A percentile compares a stretch with the other conserved stretches of the same genome.
These are phyloP conservation scores for Plasmodium coatneyi DNA, from an alignment of 169 alveolate genomes.

Conservation along the genomic window DNA sequence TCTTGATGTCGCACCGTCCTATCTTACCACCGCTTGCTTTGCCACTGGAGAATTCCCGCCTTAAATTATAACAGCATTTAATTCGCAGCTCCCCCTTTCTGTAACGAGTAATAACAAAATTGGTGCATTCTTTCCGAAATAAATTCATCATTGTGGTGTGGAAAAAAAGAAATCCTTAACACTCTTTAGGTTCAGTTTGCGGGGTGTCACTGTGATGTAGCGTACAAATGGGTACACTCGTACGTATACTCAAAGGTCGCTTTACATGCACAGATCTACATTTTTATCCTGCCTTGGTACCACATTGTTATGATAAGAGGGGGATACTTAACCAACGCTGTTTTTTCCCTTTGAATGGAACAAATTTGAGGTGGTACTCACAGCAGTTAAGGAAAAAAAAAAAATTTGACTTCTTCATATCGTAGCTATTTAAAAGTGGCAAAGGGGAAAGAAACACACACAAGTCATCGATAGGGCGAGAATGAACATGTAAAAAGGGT, in stretches of 20 bases:
- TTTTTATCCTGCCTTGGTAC: not conserved
- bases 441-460: not conserved
- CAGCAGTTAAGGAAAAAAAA: not conserved
- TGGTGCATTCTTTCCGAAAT: not conserved
- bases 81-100: not conserved
- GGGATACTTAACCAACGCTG: not conserved
- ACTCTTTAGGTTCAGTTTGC: not conserved
- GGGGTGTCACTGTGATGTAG: not conserved
- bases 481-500: not conserved
- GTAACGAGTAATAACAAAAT: not conserved
- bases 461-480: not conserved
- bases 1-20: not conserved
- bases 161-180: not conserved
- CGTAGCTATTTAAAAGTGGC: not conserved
- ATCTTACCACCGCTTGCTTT: not conserved
- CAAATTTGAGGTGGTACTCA: not conserved
- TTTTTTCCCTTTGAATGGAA: not conserved
- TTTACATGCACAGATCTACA: not conserved
- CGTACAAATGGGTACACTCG: not conserved
- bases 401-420: not conserved
- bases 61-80: not conserved
- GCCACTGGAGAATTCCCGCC: not conserved
- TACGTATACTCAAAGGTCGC: not conserved
- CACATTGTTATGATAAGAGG: not conserved
- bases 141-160: conserved; percentile 5